phyloP scores from a whole-genome alignment of 139 green algal species.

The Parachlorella kessleri region DNA sequence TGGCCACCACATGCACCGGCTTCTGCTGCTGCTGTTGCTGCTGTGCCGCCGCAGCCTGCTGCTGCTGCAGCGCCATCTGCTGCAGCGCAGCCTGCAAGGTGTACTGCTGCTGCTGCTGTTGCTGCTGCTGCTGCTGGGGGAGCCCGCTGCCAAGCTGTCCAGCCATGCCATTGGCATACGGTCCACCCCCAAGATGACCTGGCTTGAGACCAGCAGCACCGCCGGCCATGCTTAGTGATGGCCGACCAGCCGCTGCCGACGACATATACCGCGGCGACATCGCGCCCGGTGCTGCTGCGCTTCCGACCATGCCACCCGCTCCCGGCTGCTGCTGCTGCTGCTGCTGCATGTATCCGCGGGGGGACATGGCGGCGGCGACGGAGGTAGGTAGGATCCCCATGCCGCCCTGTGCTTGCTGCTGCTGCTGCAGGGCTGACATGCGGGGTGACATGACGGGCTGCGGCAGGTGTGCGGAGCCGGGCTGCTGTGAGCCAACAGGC shows the following conservation, averaged over 20 bases:
- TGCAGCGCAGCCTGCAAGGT: conserved; percentile 27
- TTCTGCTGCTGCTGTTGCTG: conserved; percentile 22
- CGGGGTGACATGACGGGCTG: no score
- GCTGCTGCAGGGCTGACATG: background rate
- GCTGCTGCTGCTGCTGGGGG: background rate
- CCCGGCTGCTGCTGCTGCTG: background rate
- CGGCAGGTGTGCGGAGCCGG: background rate
- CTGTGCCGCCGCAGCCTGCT: conserved; percentile 7
- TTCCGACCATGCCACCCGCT: background rate
- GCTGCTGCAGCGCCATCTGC: conserved; percentile 35
- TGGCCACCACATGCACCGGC: conserved; percentile 21
- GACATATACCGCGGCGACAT: no score
- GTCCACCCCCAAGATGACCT: no score
- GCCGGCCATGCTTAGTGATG: no score
- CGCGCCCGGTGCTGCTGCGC: background rate
- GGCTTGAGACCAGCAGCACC: no score
- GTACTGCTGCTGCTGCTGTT: conserved; percentile 17
- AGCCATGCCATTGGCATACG: no score
- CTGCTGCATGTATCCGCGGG: background rate
- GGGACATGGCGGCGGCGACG: background rate
- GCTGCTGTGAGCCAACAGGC: no score
- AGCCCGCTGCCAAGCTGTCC: no score
- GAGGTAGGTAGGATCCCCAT: background rate
- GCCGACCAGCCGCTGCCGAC: no score
- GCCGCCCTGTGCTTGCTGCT: background rate